These are phyloP conservation scores for Melampsora americana DNA, from an alignment of 1,284 basidiomycete species.

Conservation along the genomic window DNA sequence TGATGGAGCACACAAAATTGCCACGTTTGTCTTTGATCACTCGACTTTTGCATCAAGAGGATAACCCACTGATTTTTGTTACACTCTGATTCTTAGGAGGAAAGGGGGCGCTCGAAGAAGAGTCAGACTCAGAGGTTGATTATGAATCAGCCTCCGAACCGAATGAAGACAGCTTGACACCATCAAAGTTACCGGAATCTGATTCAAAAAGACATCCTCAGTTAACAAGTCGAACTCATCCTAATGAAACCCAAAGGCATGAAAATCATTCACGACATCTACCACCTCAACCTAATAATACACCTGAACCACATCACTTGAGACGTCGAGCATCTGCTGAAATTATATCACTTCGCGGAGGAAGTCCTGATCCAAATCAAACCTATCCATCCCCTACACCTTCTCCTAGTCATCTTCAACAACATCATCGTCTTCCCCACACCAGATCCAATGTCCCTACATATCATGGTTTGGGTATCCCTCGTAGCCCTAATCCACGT, in stretches of 20 bases:
- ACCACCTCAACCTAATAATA: no score
- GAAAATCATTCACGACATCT: no score
- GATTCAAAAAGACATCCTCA: no score
- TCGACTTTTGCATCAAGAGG: background rate
- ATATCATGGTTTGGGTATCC: background rate
- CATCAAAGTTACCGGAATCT: background rate
- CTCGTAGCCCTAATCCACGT: background rate
- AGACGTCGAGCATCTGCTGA: background rate
- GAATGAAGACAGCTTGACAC: slow-evolving; percentile 6
- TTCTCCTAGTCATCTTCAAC: background rate
- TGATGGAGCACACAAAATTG: slow-evolving; percentile 42
- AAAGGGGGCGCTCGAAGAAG: slow-evolving; percentile 3
- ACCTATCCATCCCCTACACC: background rate
- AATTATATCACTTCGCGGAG: no score
- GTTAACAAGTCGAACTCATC: no score
- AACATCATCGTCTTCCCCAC: background rate
- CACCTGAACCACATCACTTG: background rate
- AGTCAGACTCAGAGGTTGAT: slow-evolving; percentile 39
- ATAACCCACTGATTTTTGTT: background rate
- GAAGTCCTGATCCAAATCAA: no score
- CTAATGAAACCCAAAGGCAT: no score
- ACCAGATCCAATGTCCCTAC: background rate
- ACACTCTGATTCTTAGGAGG: background rate
- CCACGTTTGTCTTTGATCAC: slow-evolving; percentile 1
- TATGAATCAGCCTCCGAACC: slow-evolving; percentile 41